Evolutionary conservation across 176 grass and related monocot genomes (phyloP), one percentile per base, ranked within the genome.

Genomic region (Bonia amplexicaulis): DNA sequence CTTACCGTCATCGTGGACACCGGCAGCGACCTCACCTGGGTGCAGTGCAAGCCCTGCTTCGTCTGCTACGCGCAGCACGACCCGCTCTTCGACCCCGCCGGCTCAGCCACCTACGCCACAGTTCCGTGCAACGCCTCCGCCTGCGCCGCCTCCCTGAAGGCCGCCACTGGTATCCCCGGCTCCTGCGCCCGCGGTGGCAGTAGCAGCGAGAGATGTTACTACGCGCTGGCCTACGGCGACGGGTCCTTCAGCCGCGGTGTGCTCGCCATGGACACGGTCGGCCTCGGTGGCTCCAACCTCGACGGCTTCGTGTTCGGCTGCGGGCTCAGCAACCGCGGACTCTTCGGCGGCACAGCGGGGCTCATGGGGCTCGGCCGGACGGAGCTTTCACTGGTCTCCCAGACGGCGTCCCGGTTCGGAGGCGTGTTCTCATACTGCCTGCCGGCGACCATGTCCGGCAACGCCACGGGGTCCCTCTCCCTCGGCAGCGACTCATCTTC

Each of bases 21-120:
- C 39, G 97, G 97, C 45, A 99, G 97, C 85, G 97, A 96, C 23
- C 93, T 99, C 76, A 96, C 97, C 64, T 99, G 97, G 97, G 79
- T 99, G 73, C 97, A 99, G 80, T 99, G 97, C 74, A 95, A 93
- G 61, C 91, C 96, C 17, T 98, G 96, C 81, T 49, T 59, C 14
- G n/a, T 20, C 73, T 98, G 96, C 81, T 98, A 98, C 85, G 80
- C 66, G 23, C 93, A 98, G 59, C 69, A 44, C 74, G 91, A 98
- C 64, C 96, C 93, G 14, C 75, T 98, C 33, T 95, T 98, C 51
- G 93, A 98, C 39, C 91, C 96, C 6, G 84, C 93, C 5, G 54
- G 80, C 69, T 98, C 96, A 33, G 26, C 85, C 68, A 93, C 89
- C 72, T 98, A 93, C 65, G 84, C 78, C 35, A 55, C 93, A 35